A percentile compares a stretch with the other conserved stretches of the same genome.
Conservation (phyloP, 805 yeast genomes). For the Pichia occidentalis region DNA sequence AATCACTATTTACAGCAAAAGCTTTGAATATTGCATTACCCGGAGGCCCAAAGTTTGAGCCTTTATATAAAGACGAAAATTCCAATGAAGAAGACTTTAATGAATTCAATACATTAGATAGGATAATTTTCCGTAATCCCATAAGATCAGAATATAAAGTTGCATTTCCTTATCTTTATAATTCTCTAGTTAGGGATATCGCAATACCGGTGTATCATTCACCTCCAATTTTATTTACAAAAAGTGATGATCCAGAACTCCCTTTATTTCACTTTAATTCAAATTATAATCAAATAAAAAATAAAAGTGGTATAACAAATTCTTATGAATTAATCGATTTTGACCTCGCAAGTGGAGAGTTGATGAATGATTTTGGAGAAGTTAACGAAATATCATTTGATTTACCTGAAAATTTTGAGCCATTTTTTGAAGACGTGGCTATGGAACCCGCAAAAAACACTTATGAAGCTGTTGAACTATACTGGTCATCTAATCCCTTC, state of each 20-base stretch:
- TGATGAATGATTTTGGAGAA: conserved; percentile 32
- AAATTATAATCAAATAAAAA: conserved; percentile 48
- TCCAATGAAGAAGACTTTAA: conserved; percentile 69
- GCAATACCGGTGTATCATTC: conserved; percentile 56
- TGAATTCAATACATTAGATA: conserved; percentile 84
- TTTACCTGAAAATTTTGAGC: conserved; percentile 34
- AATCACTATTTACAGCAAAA: conserved; percentile 84
- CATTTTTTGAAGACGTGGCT: conserved; percentile 44
- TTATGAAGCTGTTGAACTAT: conserved; percentile 56
- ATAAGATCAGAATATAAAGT: conserved; percentile 78
- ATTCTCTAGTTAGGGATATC: conserved; percentile 66
- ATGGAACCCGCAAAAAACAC: conserved; percentile 40
- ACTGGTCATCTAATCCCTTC: conserved; percentile 83
- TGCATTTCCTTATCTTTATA: conserved; percentile 81
- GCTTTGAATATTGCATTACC: conserved; percentile 83
- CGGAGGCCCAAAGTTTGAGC: conserved; percentile 96
- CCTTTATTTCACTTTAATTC: conserved; percentile 54
- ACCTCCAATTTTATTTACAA: conserved; percentile 47
- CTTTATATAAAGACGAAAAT: conserved; percentile 60
- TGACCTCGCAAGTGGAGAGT: conserved; percentile 24
- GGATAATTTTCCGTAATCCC: conserved; percentile 74
- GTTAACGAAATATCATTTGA: conserved; percentile 26
- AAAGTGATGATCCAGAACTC: conserved; percentile 41
- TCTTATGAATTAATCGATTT: conserved; percentile 13
- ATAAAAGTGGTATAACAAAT: conserved; percentile 19